Percentiles rank a stretch among this genome's conserved stretches.
These are phyloP conservation scores for Oxytropis ochrocephala DNA, from an alignment of 306 rosid genomes.

Conservation along the genomic window DNA sequence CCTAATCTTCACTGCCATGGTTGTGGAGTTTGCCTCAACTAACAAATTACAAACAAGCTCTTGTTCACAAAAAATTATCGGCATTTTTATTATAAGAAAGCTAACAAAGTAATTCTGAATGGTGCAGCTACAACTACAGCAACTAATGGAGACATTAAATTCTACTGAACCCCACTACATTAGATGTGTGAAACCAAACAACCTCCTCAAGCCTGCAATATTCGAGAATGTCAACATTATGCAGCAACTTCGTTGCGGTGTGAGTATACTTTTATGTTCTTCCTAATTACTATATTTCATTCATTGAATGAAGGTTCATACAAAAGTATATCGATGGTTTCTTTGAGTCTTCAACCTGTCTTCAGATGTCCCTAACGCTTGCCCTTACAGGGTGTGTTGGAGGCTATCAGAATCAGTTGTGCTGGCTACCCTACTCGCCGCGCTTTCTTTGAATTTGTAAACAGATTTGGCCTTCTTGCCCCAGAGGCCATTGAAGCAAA, in stretches of 20 bases:
- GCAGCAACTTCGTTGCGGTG: constrained; percentile 99
- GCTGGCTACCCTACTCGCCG: constrained; percentile 99
- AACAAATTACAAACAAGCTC: constrained; percentile 19
- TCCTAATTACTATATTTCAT: constrained; percentile 26
- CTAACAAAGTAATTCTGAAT: constrained; percentile 36
- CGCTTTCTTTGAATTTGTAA: constrained; percentile 75
- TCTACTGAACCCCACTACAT: constrained; percentile 97
- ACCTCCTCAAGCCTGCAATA: constrained; percentile 89
- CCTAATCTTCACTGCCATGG: background rate
- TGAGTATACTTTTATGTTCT: constrained; percentile 45
- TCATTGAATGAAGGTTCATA: constrained; percentile 14
- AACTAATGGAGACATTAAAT: constrained; percentile 80
- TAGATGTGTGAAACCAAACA: constrained; percentile 98
- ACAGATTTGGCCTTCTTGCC: constrained; percentile 86
- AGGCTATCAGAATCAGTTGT: constrained; percentile 97
- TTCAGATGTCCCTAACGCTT: constrained; percentile 19
- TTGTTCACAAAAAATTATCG: constrained; percentile 16
- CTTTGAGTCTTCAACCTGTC: background rate
- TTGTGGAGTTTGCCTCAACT: background rate
- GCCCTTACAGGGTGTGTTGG: constrained; percentile 80
- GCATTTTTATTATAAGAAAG: constrained; percentile 25
- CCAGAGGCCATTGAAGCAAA: constrained; percentile 61
- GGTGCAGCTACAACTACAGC: constrained; percentile 88
- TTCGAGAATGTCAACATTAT: constrained; percentile 87
- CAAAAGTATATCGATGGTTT: constrained; percentile 8